Evolutionary conservation across 306 rosid genomes (phyloP), one percentile per base, ranked within the genome.

Genomic region (Ceratonia siliqua): DNA sequence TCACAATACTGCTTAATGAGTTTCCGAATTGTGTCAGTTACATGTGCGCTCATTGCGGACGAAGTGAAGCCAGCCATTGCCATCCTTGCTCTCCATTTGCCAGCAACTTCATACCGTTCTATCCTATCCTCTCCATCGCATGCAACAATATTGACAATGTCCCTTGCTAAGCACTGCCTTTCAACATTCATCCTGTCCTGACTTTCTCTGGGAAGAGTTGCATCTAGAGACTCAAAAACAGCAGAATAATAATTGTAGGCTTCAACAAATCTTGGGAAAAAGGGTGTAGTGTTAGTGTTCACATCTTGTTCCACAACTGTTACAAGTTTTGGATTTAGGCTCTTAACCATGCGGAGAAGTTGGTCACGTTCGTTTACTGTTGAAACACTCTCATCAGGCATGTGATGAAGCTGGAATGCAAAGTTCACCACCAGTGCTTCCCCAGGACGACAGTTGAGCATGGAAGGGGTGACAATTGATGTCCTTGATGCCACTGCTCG

Each of bases 61-160:
- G 98, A 77, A 73, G 76, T 84, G 82, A 91, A 91, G 6, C 98
- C 98, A 0, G 98, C 98, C 98, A 94, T 91, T 9, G 69, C 56
- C 96, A 94, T 84, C 78, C 98, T 87, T 0, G 98, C 98, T 61
- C 97, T 82, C 98, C 98, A 94, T 84, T 94, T 94, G 21, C 98
- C 98, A 0, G 97, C 97, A 4, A 94, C 96, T 67, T 94, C 98
- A 3, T 88, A 94, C 72, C 98, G 78, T 78, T 94, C 98, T 11
- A 94, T 92, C 50, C 98, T 73, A 13, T 91, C 98, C 77, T 94
- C 97, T 0, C 97, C 98, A 71, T 94, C 98, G 0, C 98, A 94
- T 0, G 98, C 97, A 3, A 94, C 81, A 1, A 91, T 84, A 74
- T 94, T 94, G 13, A 94, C 98, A 39, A 94, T 89, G 81, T 94